Percentiles rank a stretch among this genome's conserved stretches.
These are phyloP conservation scores for Mikania micrantha DNA, from an alignment of 129 eudicot species.

Conservation along the genomic window DNA sequence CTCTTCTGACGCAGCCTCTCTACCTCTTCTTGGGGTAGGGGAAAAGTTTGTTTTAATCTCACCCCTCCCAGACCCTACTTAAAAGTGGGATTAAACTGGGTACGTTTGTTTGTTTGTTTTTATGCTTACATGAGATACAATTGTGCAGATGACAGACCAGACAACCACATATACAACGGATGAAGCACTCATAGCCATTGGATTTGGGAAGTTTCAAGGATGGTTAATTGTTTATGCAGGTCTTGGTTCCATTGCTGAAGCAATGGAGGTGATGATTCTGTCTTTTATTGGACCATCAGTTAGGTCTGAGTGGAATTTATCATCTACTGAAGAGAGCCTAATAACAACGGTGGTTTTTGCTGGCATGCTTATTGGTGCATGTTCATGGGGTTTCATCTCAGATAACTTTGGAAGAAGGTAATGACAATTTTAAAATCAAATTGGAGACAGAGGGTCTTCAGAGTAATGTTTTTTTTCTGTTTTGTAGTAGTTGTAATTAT, in stretches of 20 bases:
- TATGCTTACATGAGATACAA: slow-evolving; percentile 8
- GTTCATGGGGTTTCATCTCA: slow-evolving; percentile 67
- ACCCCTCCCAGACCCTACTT: too few relatives aligned
- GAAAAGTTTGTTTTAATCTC: too few relatives aligned
- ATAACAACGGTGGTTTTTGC: slow-evolving; percentile 72
- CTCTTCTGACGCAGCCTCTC: too few relatives aligned
- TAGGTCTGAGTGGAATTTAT: slow-evolving; percentile 59
- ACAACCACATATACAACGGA: slow-evolving; percentile 50
- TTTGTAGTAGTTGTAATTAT: not conserved
- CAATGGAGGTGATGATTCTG: slow-evolving; percentile 78
- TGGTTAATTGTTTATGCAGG: slow-evolving; percentile 65
- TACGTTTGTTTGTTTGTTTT: too few relatives aligned
- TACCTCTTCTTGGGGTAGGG: too few relatives aligned
- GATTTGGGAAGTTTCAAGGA: slow-evolving; percentile 76
- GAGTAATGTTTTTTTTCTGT: not conserved
- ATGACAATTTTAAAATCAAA: not conserved
- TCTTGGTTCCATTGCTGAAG: slow-evolving; percentile 68
- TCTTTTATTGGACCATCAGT: slow-evolving; percentile 69
- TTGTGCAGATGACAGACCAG: slow-evolving; percentile 31
- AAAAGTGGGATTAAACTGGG: too few relatives aligned
- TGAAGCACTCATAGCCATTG: slow-evolving; percentile 63
- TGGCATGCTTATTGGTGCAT: slow-evolving; percentile 76
- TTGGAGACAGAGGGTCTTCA: not conserved
- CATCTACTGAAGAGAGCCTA: slow-evolving; percentile 56
- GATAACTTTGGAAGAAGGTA: slow-evolving; percentile 76